A percentile compares a stretch with the other conserved stretches of the same genome.
Evolutionary conservation across 345 rosid species (phyloP).

Genomic region (Eucalyptus polybractea): DNA sequence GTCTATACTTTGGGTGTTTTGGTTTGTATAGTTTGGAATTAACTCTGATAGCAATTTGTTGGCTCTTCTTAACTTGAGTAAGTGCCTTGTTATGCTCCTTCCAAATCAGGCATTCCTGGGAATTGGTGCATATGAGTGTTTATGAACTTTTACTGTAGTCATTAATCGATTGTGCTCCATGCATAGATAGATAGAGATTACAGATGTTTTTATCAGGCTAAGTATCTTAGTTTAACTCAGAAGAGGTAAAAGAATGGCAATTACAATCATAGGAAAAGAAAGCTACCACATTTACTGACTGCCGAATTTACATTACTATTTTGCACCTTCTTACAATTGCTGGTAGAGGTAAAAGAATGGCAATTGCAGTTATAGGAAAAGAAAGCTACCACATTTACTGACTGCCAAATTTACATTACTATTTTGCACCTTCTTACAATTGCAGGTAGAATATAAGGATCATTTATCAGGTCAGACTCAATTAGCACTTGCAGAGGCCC

Average conservation of each 20-base stretch:
- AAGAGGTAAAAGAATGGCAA: background rate
- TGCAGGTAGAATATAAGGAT: slow-evolving; percentile 78
- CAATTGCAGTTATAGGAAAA: background rate
- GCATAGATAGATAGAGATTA: background rate
- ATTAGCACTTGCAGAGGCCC: slow-evolving; percentile 79
- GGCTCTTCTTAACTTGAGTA: background rate
- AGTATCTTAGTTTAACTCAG: background rate
- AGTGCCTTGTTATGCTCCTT: background rate
- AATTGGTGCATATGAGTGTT: background rate
- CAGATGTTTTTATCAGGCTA: background rate
- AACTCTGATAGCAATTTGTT: background rate
- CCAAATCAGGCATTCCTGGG: background rate
- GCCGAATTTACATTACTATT: too few species aligned
- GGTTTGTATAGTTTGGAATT: background rate
- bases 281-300: too few species aligned
- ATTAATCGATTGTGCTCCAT: background rate
- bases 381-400: background rate
- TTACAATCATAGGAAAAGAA: too few species aligned
- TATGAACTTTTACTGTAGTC: background rate
- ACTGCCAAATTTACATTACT: background rate
- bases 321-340: too few species aligned
- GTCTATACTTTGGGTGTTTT: background rate
- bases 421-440: background rate
- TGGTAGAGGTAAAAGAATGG: background rate
- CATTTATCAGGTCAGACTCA: slow-evolving; percentile 44